Evolutionary conservation across 176 grass and related monocot genomes (phyloP), one percentile per base, ranked within the genome.

Genomic region (Phragmites australis): DNA sequence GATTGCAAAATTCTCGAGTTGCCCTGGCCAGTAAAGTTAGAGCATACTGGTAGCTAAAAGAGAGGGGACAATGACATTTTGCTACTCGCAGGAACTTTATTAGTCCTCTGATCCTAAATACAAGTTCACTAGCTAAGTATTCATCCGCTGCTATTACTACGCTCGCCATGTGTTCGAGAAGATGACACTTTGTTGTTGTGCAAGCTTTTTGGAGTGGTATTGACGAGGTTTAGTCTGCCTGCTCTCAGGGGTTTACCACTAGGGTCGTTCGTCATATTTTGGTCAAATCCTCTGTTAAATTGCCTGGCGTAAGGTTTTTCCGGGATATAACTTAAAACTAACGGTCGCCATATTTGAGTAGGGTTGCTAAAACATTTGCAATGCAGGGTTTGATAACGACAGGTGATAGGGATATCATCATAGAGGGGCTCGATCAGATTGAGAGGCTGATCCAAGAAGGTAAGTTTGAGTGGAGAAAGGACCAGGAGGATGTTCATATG

Each of bases 401-500:
- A 18, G 74, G 63, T 21, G 95, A 98, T 79, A 94, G 86, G 68
- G 90, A 94, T 62, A 85, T 81, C 21, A 98, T 98, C 61, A 57
- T 94, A 80, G 84, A 83, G 50, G 95, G 95, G 16, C 92, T 98
- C 18, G 90, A 98, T 82, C 86, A 94, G 73, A 94, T 98, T 45
- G 90, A 94, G 84, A 93, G 31, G 49, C 81, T 81, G 49, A 98
- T 98, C 78, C 83, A 93, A 74, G 92, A 88, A 59, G 92, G 92
- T 2, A 87, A 94, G 61, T 99, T 99, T 83, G 86, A 95, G 49
- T 99, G 96, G 96, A 89, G 88, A 55, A 93, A 77, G 26, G 96
- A 99, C 67, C 68, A 79, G 79, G 92, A 95, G 82, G 96, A 99
- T 16, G 96, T 99, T 16, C 96, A 99, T 78, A 99, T 99, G 92